Conservation (phyloP, 2,329 filamentous ascomycete genomes). For the Neoascochyta sp. region DNA sequence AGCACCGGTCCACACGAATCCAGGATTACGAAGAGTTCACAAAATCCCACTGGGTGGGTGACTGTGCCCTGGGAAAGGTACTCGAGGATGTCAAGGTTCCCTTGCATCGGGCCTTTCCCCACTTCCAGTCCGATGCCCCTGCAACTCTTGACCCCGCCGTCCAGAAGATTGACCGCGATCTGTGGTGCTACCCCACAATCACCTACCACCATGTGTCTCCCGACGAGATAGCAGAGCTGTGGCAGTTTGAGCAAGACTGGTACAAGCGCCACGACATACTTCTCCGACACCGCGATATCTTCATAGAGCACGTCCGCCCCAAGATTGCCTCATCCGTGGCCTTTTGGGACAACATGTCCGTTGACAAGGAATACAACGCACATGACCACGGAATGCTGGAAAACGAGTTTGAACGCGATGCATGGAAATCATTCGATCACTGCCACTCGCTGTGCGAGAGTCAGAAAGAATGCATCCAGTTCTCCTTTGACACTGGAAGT, state of each 20-base stretch:
- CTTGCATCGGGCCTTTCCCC: slow-evolving; percentile 41
- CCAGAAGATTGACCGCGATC: slow-evolving; percentile 32
- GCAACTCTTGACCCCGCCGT: slow-evolving; percentile 40
- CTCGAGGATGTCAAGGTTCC: slow-evolving; percentile 35
- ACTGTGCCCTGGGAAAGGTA: slow-evolving; percentile 38
- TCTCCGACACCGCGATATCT: slow-evolving; percentile 39
- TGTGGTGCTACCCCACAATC: slow-evolving; percentile 45
- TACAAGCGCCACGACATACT: slow-evolving; percentile 33
- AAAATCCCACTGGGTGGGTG: slow-evolving; percentile 38
- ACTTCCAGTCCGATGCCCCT: slow-evolving; percentile 46
- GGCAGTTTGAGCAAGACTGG: slow-evolving; percentile 41
- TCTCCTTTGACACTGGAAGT: slow-evolving; percentile 32
- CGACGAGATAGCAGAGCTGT: slow-evolving; percentile 37
- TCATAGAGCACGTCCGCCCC: slow-evolving; percentile 31
- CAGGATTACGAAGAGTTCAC: slow-evolving; percentile 38
- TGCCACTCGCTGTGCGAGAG: slow-evolving; percentile 35
- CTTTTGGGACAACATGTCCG: slow-evolving; percentile 39
- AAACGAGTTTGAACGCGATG: slow-evolving; percentile 28
- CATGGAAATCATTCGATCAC: slow-evolving; percentile 36
- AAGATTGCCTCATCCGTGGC: slow-evolving; percentile 21
- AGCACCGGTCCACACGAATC: slow-evolving; percentile 28
- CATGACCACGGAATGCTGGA: slow-evolving; percentile 23
- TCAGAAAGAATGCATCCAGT: slow-evolving; percentile 32
- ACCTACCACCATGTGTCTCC: slow-evolving; percentile 42
- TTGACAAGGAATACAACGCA: slow-evolving; percentile 35